Conservation (phyloP, 495 filamentous ascomycete genomes). For the Corynascus novoguineensis region DNA sequence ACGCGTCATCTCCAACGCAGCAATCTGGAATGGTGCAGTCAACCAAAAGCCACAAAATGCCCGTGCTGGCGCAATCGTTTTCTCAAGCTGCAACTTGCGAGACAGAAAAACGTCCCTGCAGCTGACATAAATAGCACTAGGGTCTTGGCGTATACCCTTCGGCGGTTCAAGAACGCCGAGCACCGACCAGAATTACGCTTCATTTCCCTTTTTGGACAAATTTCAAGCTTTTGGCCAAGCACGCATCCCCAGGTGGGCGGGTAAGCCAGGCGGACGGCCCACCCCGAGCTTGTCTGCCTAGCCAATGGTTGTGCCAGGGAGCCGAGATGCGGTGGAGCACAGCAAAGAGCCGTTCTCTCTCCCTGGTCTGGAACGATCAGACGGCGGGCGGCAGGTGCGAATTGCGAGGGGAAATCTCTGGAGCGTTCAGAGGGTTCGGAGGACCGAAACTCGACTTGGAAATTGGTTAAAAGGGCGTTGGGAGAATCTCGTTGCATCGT, state of each 20-base stretch:
- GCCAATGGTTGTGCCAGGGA: not conserved
- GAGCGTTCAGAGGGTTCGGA: no score
- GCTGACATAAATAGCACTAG: not conserved
- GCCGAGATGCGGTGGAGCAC: not conserved
- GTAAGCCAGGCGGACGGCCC: not conserved
- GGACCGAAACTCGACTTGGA: no score
- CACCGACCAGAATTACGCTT: not conserved
- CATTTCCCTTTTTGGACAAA: not conserved
- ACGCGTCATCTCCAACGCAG: no score
- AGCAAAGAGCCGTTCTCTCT: no score
- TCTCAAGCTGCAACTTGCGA: not conserved
- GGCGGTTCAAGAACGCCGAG: slow-evolving; percentile 3
- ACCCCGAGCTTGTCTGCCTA: not conserved
- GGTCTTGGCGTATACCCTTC: not conserved
- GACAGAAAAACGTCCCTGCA: not conserved
- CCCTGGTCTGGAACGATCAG: not conserved
- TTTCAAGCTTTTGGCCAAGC: not conserved
- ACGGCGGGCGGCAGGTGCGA: no score
- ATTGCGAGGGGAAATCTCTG: no score
- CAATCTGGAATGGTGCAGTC: no score
- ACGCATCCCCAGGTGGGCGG: not conserved
- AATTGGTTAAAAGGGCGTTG: no score
- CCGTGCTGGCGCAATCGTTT: no score
- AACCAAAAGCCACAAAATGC: no score
- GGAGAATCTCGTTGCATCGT: no score